Base-by-base conservation (phyloP, 257 asterid species). In the Prunella vulgaris region DNA sequence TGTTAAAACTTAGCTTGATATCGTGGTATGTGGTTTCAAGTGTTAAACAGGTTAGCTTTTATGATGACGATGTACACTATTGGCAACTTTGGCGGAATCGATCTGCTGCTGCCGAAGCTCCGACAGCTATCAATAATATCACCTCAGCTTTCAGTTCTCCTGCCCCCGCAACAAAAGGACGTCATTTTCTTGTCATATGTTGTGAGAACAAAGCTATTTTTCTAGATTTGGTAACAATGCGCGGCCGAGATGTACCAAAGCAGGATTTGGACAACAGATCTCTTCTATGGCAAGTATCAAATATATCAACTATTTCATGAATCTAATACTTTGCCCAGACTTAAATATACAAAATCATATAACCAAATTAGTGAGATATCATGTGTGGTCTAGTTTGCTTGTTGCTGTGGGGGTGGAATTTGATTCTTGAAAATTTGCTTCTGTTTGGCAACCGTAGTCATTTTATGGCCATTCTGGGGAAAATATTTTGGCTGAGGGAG, bases 1-100 rank as follows among this genome's bases (percentile, higher is more conserved):
- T 61, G 21, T 9, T 32, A 54, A 68, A 68, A 51, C 75, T 70
- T 79, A 86, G 69, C 71, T 76, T 85, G 86, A 60, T 46, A 74
- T 21, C 65, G 44, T 27, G 25, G 60, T 54, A 73, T 70, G 78
- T 79, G 77, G 84, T 73, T 80, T 82, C 74, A 69, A 94, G 99
- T 87, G 99, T 94, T 74, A 94, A 89, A 82, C 99, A 94, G 95
- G 97, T 94, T 78, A 86, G 93, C 87, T 94, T 94, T 81, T 94
- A 89, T 42, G 97, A 94, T 72, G 97, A 94, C 68, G 99, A 94
- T 70, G 97, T 89, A 32, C 95, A 84, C 69, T 94, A 86, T 74
- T 94, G 99, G 99, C 95, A 94, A 79, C 95, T 84, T 66, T 86
- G 95, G 96, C 83, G 88, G 40, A 89, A 85, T 76, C 91, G 93